These are phyloP conservation scores for Sugiyamaella qingdaonensis DNA, from an alignment of 805 yeast species.

Conservation along the genomic window DNA sequence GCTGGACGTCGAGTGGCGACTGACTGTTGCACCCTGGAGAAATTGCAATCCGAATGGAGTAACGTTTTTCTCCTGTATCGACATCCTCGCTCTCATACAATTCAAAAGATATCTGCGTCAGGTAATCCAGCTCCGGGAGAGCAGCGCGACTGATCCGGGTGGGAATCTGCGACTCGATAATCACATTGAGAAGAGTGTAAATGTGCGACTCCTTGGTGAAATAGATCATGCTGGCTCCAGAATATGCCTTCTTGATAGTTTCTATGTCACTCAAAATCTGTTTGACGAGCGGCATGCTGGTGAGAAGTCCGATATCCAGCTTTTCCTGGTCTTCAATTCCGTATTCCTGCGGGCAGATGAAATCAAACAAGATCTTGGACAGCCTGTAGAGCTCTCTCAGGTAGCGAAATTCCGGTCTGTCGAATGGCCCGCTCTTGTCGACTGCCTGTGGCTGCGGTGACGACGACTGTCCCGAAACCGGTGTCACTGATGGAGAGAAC, in stretches of 20 bases:
- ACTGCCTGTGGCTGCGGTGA: constrained; percentile 28
- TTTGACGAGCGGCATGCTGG: constrained; percentile 89
- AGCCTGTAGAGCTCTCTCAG: constrained; percentile 84
- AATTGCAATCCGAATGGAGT: constrained; percentile 83
- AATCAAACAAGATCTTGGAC: constrained; percentile 91
- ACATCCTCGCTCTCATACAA: constrained; percentile 74
- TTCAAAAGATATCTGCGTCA: constrained; percentile 92
- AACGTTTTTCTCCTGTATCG: constrained; percentile 66
- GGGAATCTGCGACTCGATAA: constrained; percentile 91
- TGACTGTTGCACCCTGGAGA: constrained; percentile 99
- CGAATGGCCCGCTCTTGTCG: constrained; percentile 47
- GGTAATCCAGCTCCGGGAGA: constrained; percentile 90
- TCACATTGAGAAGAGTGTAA: constrained; percentile 83
- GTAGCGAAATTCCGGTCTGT: constrained; percentile 71
- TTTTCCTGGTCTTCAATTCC: constrained; percentile 96
- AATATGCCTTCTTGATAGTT: constrained; percentile 68
- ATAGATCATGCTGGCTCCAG: constrained; percentile 82
- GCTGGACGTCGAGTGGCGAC: constrained; percentile 93
- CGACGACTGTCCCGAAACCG: constrained; percentile 26
- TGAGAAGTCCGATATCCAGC: constrained; percentile 89
- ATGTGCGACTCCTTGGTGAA: constrained; percentile 97
- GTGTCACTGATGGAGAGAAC: constrained; percentile 12
- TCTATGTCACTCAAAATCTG: constrained; percentile 79
- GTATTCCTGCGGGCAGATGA: constrained; percentile 97
- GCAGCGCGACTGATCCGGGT: constrained; percentile 93